Percentiles rank a stretch among this genome's conserved stretches.
These are phyloP conservation scores for Nemania bipapillata DNA, from an alignment of 2,329 filamentous ascomycete species.

Conservation along the genomic window DNA sequence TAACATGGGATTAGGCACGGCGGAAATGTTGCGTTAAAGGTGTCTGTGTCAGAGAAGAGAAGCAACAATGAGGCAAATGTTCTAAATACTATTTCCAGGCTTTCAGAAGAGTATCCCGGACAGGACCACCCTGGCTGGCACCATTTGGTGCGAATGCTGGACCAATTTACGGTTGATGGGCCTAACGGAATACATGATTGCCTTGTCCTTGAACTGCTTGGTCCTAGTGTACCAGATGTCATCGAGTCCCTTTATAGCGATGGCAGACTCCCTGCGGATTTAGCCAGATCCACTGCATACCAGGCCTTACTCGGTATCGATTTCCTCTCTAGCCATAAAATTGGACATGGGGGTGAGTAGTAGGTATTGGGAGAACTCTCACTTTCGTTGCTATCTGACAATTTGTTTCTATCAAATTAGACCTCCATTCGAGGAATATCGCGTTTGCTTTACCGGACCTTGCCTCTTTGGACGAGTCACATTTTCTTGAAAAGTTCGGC, in stretches of 20 bases:
- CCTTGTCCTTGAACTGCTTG: slow-evolving; percentile 31
- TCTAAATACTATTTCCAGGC: slow-evolving; percentile 16
- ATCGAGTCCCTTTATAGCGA: slow-evolving; percentile 16
- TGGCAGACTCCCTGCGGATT: slow-evolving; percentile 27
- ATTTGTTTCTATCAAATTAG: slow-evolving; percentile 10
- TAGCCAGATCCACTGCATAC: slow-evolving; percentile 23
- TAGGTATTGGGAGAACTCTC: slow-evolving; percentile 5
- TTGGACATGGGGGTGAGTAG: slow-evolving; percentile 31
- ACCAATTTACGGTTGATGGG: slow-evolving; percentile 27
- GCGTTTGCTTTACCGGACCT: slow-evolving; percentile 15
- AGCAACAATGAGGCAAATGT: slow-evolving; percentile 7
- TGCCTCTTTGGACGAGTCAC: neutral
- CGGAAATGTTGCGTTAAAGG: slow-evolving; percentile 29
- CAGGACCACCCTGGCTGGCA: slow-evolving; percentile 22
- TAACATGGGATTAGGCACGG: slow-evolving; percentile 10
- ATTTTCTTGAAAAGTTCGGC: slow-evolving; percentile 13
- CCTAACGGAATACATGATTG: slow-evolving; percentile 31
- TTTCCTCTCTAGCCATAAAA: slow-evolving; percentile 21
- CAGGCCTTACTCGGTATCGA: slow-evolving; percentile 26
- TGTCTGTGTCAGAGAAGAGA: slow-evolving; percentile 24
- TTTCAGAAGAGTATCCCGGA: slow-evolving; percentile 13
- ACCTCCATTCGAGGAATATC: slow-evolving; percentile 23
- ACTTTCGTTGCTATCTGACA: slow-evolving; percentile 13
- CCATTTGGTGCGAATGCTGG: slow-evolving; percentile 26
- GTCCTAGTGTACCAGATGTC: slow-evolving; percentile 29